Evolutionary conservation across 495 filamentous ascomycete genomes (phyloP).

Genomic region (Barbatosphaeria neglecta): DNA sequence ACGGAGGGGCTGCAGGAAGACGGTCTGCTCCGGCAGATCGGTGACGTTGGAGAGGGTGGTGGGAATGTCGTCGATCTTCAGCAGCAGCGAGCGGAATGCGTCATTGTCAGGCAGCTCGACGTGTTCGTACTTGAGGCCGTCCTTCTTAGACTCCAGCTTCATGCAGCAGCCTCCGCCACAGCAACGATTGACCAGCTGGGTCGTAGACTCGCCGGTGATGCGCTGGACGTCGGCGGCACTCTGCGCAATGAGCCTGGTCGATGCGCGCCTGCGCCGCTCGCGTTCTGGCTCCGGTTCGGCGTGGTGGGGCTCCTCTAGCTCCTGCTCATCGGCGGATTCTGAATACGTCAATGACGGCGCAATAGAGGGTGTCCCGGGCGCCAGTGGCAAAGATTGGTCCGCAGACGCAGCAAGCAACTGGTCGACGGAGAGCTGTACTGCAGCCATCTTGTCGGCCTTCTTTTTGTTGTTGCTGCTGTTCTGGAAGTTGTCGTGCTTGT

Average conservation of each 20-base stretch:
- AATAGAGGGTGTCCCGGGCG: slow-evolving; percentile 23
- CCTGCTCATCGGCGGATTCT: slow-evolving; percentile 33
- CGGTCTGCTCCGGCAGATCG: slow-evolving; percentile 60
- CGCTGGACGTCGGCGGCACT: slow-evolving; percentile 62
- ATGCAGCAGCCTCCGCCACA: slow-evolving; percentile 93
- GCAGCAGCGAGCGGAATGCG: slow-evolving; percentile 64
- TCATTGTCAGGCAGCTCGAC: slow-evolving; percentile 69
- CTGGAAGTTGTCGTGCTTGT: too few relatives aligned
- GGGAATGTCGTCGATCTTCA: slow-evolving; percentile 65
- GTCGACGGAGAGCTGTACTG: slow-evolving; percentile 7
- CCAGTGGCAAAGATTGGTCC: slow-evolving; percentile 23
- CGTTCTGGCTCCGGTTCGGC: slow-evolving; percentile 3
- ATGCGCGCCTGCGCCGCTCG: slow-evolving; percentile 53
- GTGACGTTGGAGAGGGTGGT: slow-evolving; percentile 57
- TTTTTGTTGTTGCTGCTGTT: neutral
- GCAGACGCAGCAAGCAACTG: slow-evolving; percentile 14
- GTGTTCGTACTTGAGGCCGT: slow-evolving; percentile 41
- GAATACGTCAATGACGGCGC: slow-evolving; percentile 41
- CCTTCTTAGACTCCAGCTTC: slow-evolving; percentile 44
- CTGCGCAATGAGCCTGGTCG: slow-evolving; percentile 68
- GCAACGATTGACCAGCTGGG: slow-evolving; percentile 57
- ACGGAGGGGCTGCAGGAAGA: slow-evolving; percentile 47
- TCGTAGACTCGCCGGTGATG: slow-evolving; percentile 51
- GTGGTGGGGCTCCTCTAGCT: slow-evolving; percentile 23
- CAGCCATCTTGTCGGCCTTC: slow-evolving; percentile 9